phyloP scores from a whole-genome alignment of 495 filamentous ascomycete species.

The Neurospora sp. region DNA sequence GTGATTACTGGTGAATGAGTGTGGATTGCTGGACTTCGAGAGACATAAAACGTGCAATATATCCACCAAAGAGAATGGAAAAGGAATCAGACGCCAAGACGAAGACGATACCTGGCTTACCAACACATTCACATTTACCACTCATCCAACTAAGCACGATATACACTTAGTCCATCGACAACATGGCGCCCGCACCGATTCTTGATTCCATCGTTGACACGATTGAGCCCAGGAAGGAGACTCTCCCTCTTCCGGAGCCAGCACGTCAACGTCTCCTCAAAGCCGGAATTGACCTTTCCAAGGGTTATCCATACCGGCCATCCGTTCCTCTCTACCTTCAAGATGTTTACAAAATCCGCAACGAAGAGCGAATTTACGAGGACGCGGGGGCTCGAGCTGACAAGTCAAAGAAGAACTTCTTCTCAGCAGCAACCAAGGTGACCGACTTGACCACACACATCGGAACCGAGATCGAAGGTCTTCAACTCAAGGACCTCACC shows the following conservation, averaged over 20 bases:
- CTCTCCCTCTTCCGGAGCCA: constrained; percentile 43
- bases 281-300: constrained; percentile 52
- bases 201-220: constrained; percentile 50
- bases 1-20: neutral
- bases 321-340: constrained; percentile 54
- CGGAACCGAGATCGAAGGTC: constrained; percentile 60
- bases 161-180: neutral
- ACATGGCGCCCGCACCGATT: constrained; percentile 41
- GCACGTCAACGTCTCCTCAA: constrained; percentile 49
- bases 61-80: neutral
- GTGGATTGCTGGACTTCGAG: neutral
- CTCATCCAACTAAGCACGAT: neutral
- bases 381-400: constrained; percentile 58
- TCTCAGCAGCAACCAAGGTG: constrained; percentile 56
- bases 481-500: constrained; percentile 60
- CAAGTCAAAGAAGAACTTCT: constrained; percentile 52
- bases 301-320: constrained; percentile 59
- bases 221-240: constrained; percentile 51
- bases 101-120: neutral
- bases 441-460: constrained; percentile 57
- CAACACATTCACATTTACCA: neutral
- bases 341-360: constrained; percentile 54
- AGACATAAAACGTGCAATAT: neutral
- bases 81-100: neutral
- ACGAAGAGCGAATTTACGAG: constrained; percentile 45